Evolutionary conservation across 2,329 filamentous ascomycete species (phyloP), one percentile per base, ranked within the genome.

Genomic region (Colletotrichum higginsianum): DNA sequence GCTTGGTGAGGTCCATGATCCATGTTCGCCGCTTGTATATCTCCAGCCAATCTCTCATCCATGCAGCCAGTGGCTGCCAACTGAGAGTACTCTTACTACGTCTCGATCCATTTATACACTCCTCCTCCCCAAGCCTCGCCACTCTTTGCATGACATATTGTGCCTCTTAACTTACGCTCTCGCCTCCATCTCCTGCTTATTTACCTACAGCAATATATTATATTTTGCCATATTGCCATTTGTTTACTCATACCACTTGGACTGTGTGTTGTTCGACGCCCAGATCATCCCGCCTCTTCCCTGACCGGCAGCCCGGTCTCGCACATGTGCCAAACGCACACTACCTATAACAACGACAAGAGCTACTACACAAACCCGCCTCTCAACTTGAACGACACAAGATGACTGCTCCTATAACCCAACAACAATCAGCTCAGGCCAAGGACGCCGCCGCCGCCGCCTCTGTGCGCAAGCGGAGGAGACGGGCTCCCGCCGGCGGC

Each of bases 401-500:
- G 40, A 74, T 74, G 73, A 74, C 73, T n/a, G 71, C 71, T 62
- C 67, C 73, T 26, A 62, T 66, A 55, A 73, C 64, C 35, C 67
- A 71, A 66, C 73, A 73, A 67, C 69, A 72, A 38, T 57, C 72
- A 80, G 61, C 74, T 76, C 83, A 82, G 78, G 82, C 82, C 78
- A 89, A 88, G 78, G 86, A 88, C 76, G 64, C 69, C 18, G 81
- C 84, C 55, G 84, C 86, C 71, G 81, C 84, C 55, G 84, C 86
- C 70, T 85, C 86, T 64, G 84, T 86, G 63, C 86, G 87, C 78
- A 90, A 98, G 86, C 91, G 95, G 80, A 92, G 95, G 85, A 93
- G 95, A 88, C 91, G 95, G 84, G 94, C 95, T 23, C 93, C 94
- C 23, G 92, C 94, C 62, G 95, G 94, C 74, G 96, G 96, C 78